Evolutionary conservation across 2,329 filamentous ascomycete species (phyloP), one percentile per base, ranked within the genome.

Genomic region (Trichophyton rubrum): DNA sequence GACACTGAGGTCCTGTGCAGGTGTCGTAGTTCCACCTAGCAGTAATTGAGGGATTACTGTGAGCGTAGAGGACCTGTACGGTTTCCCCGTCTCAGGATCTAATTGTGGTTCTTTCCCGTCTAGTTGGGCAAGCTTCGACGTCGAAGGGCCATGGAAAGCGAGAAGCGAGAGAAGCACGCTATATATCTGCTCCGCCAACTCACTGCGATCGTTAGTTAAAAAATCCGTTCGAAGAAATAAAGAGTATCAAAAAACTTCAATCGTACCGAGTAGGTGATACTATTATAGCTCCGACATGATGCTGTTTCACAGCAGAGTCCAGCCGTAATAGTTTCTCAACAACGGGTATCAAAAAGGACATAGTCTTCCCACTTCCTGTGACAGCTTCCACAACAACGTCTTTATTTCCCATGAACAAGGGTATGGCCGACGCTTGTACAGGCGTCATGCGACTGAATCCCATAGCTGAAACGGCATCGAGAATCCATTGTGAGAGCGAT

Each of bases 311-410:
- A 1, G 90, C 87, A 63, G 92, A 88, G 63, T 90, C 86, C 30
- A 89, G 76, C 65, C 87, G 85, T 62, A 97, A 77, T 53, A 97
- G 79, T 66, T 89, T 87, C 73, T 95, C 87, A 24, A 95, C 82
- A 3, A 95, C 78, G 1, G 91, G 90, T 55, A 96, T 85, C 38
- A 95, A 76, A 68, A 92, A 99, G 1, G 89, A 83, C 33, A 96
- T 78, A 0, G 90, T 96, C 75, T 96, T 96, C 62, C 90, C 90
- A 72, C 88, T 93, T 11, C 91, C 90, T 1, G 90, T 96, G 3
- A 95, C 90, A 35, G 90, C 90, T 77, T 95, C 90, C 4, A 96
- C 90, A 0, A 96, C 90, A 3, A 95, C 89, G 73, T 96, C 90
- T 69, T 95, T 95, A 72, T 95, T 88, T 58, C 85, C 86, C 75